These are phyloP conservation scores for Combretum micranthum DNA, from an alignment of 345 rosid species.

Conservation along the genomic window DNA sequence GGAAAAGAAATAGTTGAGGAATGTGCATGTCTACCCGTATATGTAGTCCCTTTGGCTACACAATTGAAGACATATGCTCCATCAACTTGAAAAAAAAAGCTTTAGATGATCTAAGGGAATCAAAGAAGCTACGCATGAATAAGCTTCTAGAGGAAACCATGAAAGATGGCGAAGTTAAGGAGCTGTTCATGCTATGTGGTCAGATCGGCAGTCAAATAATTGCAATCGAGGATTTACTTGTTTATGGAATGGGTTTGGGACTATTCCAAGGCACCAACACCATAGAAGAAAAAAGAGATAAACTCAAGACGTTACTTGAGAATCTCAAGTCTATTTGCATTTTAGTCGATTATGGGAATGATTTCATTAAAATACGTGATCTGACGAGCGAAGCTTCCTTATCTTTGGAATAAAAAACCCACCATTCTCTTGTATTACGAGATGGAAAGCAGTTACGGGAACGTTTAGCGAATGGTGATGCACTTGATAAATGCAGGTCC, in stretches of 20 bases:
- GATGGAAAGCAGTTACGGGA: neutral
- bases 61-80: too few relatives aligned
- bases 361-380: constrained; percentile 17
- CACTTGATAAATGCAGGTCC: neutral
- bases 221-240: neutral
- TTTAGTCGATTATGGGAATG: neutral
- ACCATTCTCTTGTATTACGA: neutral
- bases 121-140: neutral
- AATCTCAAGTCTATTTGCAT: constrained; percentile 17
- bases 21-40: too few relatives aligned
- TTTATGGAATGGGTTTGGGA: constrained; percentile 11
- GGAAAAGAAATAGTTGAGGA: too few relatives aligned
- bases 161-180: neutral
- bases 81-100: neutral
- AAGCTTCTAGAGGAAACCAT: neutral
- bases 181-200: neutral
- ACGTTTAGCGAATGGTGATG: neutral
- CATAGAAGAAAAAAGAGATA: constrained; percentile 1
- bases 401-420: constrained; percentile 9
- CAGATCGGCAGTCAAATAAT: neutral
- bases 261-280: constrained; percentile 6
- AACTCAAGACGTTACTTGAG: neutral
- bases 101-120: neutral
- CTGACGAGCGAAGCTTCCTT: constrained; percentile 9
- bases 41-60: too few relatives aligned